phyloP scores from a whole-genome alignment of 805 yeast species.

The Scheffersomyces stipitis region DNA sequence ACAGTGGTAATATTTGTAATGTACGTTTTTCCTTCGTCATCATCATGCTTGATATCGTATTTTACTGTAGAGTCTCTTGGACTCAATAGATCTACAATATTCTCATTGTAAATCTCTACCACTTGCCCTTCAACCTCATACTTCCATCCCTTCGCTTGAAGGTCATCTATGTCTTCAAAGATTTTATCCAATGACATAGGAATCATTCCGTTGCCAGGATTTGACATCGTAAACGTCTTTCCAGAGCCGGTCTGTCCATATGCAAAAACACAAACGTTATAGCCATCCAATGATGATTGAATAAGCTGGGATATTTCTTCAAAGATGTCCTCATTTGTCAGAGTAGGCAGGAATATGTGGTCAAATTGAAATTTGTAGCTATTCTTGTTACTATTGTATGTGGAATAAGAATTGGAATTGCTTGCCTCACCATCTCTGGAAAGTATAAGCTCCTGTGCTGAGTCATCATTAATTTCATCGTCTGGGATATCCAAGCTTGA shows the following conservation, averaged over 20 bases:
- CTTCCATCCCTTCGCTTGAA: conserved; percentile 60
- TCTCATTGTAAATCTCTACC: conserved; percentile 87
- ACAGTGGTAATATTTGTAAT: conserved; percentile 60
- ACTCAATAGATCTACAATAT: conserved; percentile 64
- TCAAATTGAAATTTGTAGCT: conserved; percentile 65
- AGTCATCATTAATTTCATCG: conserved; percentile 31
- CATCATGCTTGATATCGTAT: conserved; percentile 74
- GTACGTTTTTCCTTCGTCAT: conserved; percentile 48
- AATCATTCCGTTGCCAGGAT: conserved; percentile 70
- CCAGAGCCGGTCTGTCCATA: conserved; percentile 97
- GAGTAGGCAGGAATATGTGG: conserved; percentile 60
- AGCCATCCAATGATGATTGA: conserved; percentile 79
- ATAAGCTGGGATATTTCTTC: conserved; percentile 83
- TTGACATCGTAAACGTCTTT: conserved; percentile 88
- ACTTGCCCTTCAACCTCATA: conserved; percentile 70
- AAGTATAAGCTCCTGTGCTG: conserved; percentile 34
- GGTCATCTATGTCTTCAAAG: conserved; percentile 51
- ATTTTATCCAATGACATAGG: conserved; percentile 73
- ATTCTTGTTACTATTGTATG: conserved; percentile 14
- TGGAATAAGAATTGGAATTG: conserved; percentile 2
- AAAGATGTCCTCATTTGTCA: conserved; percentile 65
- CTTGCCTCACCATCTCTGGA: conserved; percentile 18
- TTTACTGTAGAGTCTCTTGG: conserved; percentile 26
- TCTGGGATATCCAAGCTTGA: conserved; percentile 17
- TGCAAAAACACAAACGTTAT: conserved; percentile 89